Evolutionary conservation across 2,329 filamentous ascomycete species (phyloP).

Genomic region (Colletotrichum sidae): DNA sequence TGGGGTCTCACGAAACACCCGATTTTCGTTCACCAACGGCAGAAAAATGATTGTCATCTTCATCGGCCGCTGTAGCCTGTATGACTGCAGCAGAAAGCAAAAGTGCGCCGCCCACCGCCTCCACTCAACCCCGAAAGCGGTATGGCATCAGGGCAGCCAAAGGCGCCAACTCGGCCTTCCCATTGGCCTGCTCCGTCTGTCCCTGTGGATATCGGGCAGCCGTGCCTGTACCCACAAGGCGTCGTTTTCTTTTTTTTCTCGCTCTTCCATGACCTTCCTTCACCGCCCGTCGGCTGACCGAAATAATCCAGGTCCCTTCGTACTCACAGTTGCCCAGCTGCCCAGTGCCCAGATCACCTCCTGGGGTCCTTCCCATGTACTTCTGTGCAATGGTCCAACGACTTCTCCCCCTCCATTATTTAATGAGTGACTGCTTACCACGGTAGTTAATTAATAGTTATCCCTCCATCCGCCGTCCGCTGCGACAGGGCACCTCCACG

Average conservation of each 20-base stretch:
- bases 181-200: not conserved
- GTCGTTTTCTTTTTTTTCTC: not conserved
- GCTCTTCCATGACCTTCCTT: not conserved
- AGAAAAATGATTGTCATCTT: too few relatives aligned
- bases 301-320: too few relatives aligned
- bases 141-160: slow-evolving; percentile 35
- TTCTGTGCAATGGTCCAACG: too few relatives aligned
- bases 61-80: slow-evolving; percentile 12
- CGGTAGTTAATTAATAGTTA: not conserved
- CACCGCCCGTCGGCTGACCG: slow-evolving; percentile 13
- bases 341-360: too few relatives aligned
- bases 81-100: slow-evolving; percentile 32
- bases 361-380: too few relatives aligned
- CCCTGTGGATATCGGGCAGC: slow-evolving; percentile 12
- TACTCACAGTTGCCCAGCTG: too few relatives aligned
- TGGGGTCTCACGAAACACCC: too few relatives aligned
- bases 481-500: slow-evolving; percentile 3
- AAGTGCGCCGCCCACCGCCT: slow-evolving; percentile 32
- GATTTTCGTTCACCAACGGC: too few relatives aligned
- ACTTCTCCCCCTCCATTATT: not conserved
- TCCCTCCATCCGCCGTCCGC: not conserved
- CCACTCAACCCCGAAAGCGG: slow-evolving; percentile 31
- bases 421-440: not conserved
- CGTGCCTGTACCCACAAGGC: slow-evolving; percentile 9
- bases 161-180: not conserved